Conservation (phyloP, 768 basidiomycete species). For the Suillus lakei region DNA sequence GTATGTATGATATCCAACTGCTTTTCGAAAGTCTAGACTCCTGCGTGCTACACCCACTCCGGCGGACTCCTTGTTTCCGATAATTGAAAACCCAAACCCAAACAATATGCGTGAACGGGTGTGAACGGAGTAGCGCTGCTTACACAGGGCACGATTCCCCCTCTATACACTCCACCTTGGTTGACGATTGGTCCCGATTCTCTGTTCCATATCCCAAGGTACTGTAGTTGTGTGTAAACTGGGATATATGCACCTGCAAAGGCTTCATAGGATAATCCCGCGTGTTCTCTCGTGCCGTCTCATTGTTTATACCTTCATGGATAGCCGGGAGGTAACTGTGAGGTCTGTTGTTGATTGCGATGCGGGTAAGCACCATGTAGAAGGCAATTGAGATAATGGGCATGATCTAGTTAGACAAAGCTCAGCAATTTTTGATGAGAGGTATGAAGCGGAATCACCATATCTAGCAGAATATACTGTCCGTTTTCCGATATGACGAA, state of each 20-base stretch:
- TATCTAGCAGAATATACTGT: slow-evolving; percentile 9
- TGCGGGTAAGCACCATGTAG: slow-evolving; percentile 9
- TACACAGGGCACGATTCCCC: no score
- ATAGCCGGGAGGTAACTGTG: background rate
- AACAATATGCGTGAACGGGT: no score
- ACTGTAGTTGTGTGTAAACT: background rate
- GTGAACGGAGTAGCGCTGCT: no score
- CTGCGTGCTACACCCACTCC: no score
- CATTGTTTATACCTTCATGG: background rate
- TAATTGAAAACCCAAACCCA: no score
- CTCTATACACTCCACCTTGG: no score
- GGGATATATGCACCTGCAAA: slow-evolving; percentile 3
- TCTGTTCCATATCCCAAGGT: no score
- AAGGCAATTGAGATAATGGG: slow-evolving; percentile 10
- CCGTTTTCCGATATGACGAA: slow-evolving; percentile 7
- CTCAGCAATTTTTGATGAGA: background rate
- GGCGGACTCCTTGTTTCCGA: no score
- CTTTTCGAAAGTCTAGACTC: no score
- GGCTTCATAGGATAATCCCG: background rate
- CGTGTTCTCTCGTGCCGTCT: background rate
- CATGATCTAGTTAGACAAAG: background rate
- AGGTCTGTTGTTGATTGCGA: background rate
- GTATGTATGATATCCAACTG: no score
- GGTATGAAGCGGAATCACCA: slow-evolving; percentile 15
- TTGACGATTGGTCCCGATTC: no score